Evolutionary conservation across 345 rosid genomes (phyloP).

Genomic region (Psidium guajava): DNA sequence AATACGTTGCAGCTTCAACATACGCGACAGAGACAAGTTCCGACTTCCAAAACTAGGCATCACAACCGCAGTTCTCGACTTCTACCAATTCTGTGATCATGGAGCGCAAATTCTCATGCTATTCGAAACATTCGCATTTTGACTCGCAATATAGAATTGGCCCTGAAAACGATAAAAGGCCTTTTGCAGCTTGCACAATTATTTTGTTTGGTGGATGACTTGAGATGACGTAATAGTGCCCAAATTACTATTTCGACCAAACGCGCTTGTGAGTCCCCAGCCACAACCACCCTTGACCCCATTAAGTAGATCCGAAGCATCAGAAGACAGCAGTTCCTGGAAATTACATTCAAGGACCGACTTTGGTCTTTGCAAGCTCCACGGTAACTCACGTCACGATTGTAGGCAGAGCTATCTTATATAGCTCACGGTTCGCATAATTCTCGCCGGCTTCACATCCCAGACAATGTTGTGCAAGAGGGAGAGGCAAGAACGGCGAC

Average conservation of each 20-base stretch:
- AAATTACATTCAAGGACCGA: slow-evolving; percentile 5
- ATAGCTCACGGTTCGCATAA: too few species aligned
- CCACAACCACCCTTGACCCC: slow-evolving; percentile 9
- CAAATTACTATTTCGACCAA: neutral
- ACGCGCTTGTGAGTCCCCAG: slow-evolving; percentile 14
- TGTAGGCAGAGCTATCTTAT: neutral
- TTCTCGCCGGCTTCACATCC: neutral
- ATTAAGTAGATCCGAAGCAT: slow-evolving; percentile 7
- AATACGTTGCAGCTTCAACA: neutral
- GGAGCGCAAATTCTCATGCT: neutral
- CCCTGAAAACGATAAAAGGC: neutral
- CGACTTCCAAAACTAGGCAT: neutral
- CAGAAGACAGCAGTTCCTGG: neutral
- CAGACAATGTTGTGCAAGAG: slow-evolving; percentile 6
- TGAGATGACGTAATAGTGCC: neutral
- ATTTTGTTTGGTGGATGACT: neutral
- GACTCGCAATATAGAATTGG: neutral
- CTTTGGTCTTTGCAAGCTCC: neutral
- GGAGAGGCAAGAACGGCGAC: slow-evolving; percentile 1
- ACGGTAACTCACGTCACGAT: neutral
- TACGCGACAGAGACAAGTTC: neutral
- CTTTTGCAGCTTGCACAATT: neutral
- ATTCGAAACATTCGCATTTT: neutral
- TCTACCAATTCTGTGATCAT: neutral
- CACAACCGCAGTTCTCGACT: neutral